Evolutionary conservation across 768 basidiomycete species (phyloP), one percentile per base, ranked within the genome.

Genomic region (Leccinum olivaceopallidum): DNA sequence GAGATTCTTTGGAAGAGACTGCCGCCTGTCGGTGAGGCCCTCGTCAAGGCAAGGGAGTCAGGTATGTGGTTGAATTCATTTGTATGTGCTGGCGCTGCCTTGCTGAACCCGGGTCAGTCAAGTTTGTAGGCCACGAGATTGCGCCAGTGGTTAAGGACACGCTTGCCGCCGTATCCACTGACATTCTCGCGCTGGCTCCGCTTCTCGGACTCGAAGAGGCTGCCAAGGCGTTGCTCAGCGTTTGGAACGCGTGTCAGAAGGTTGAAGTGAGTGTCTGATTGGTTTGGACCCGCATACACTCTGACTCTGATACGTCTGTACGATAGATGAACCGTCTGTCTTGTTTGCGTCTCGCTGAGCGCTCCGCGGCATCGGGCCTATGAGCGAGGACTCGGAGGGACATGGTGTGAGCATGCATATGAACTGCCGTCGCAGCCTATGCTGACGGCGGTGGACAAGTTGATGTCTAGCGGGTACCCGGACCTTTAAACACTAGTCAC

Each of bases 331-430:
- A 92, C 62, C 79, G 87, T 18, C 74, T 87, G 14, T 81, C 83
- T 2, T 89, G 87, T 65, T 77, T 92, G 30, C 85, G 88, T 10
- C 78, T 92, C 8, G 88, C 88, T 0, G 85, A 89, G 64, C 83
- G 88, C 28, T 90, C 89, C 62, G 90, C 90, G 0, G 83, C 83
- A 13, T 81, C 4, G 20, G 2, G 13, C 20, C 12, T 44, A 4
- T 34, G 1, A 28, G 22, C 47, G 42, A 53, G 3, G 66, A 30
- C 9, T 49, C n/a, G n/a, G n/a, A n/a, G n/a, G 12, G 3, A 26
- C 13, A 50, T 18, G 14, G 24, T 50, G 22, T 0, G 18, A 24
- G 4, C 28, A 8, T 14, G 50, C 56, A 9, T 60, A 63, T 48
- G 57, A 55, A 55, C 22, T 32, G 0, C 32, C 26, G 3, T 18